Conservation (phyloP, 2,329 filamentous ascomycete genomes). For the Rosellinia necatrix region DNA sequence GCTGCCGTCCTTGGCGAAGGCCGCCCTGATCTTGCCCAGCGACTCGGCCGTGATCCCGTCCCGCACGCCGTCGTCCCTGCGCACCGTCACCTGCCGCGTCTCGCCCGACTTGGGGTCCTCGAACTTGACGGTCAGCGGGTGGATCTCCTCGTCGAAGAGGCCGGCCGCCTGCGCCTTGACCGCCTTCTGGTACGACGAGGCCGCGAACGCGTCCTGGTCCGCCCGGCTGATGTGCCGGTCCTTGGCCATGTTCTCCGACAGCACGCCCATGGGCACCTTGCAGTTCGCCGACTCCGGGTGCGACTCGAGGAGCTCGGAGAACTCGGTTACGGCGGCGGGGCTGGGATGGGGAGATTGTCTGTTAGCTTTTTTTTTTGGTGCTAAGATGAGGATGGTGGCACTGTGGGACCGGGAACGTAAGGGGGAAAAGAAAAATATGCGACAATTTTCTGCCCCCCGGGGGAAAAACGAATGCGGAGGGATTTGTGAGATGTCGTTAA, state of each 20-base stretch:
- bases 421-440: too few relatives aligned
- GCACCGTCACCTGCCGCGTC: slow-evolving; percentile 79
- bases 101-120: slow-evolving; percentile 91
- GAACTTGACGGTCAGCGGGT: slow-evolving; percentile 82
- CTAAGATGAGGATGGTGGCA: too few relatives aligned
- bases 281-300: slow-evolving; percentile 87
- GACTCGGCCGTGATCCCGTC: slow-evolving; percentile 84
- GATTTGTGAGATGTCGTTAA: too few relatives aligned
- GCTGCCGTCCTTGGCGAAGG: slow-evolving; percentile 87
- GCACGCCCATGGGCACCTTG: slow-evolving; percentile 94
- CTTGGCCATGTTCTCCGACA: slow-evolving; percentile 94
- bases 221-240: slow-evolving; percentile 73
- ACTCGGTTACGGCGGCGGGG: slow-evolving; percentile 85
- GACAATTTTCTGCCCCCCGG: too few relatives aligned
- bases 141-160: slow-evolving; percentile 92
- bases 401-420: too few relatives aligned
- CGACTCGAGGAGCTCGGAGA: slow-evolving; percentile 84
- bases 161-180: slow-evolving; percentile 81
- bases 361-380: slow-evolving; percentile 12
- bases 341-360: slow-evolving; percentile 48
- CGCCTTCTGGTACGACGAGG: slow-evolving; percentile 90
- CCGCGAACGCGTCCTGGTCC: slow-evolving; percentile 90
- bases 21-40: slow-evolving; percentile 86
- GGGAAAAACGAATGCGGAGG: too few relatives aligned
- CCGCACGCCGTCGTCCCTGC: slow-evolving; percentile 85